Percentiles rank a stretch among this genome's conserved stretches.
Evolutionary conservation across 192 early-diverging fungal species (phyloP).

Genomic region (Coemansia sp.): DNA sequence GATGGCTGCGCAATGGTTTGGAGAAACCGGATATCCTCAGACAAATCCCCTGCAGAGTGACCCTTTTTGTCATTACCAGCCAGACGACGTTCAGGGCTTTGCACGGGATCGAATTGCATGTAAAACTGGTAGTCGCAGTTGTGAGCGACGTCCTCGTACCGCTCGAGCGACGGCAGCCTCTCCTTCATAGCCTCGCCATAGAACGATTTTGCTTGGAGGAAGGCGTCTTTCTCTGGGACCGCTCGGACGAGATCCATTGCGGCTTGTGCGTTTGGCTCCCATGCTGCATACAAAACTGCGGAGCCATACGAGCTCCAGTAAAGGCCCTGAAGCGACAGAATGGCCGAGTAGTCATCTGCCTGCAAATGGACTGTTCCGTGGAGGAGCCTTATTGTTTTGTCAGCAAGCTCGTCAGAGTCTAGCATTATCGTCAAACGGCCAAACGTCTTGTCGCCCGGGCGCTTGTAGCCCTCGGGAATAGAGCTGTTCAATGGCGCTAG

Average conservation of each 20-base stretch:
- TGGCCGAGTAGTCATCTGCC: not conserved
- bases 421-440: conserved; percentile 27
- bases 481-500: conserved; percentile 3
- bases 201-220: conserved; percentile 20
- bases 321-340: conserved; percentile 26
- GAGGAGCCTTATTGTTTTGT: conserved; percentile 13
- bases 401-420: not conserved
- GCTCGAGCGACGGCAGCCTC: conserved; percentile 18
- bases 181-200: conserved; percentile 14
- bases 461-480: conserved; percentile 13
- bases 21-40: not conserved
- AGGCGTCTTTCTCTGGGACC: conserved; percentile 20
- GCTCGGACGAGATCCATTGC: conserved; percentile 23
- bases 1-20: not conserved
- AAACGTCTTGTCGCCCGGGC: conserved; percentile 15
- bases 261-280: conserved; percentile 22
- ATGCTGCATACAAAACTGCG: conserved; percentile 22
- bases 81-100: not conserved
- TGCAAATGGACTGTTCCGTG: conserved; percentile 18
- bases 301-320: conserved; percentile 28
- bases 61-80: not conserved
- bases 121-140: conserved; percentile 43
- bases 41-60: not conserved
- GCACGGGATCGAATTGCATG: conserved; percentile 12
- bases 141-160: conserved; percentile 16